Percentiles rank a stretch among this genome's conserved stretches.
Evolutionary conservation across 1,139 yeast genomes (phyloP).

Genomic region (Lodderomyces orthopsilosis): DNA sequence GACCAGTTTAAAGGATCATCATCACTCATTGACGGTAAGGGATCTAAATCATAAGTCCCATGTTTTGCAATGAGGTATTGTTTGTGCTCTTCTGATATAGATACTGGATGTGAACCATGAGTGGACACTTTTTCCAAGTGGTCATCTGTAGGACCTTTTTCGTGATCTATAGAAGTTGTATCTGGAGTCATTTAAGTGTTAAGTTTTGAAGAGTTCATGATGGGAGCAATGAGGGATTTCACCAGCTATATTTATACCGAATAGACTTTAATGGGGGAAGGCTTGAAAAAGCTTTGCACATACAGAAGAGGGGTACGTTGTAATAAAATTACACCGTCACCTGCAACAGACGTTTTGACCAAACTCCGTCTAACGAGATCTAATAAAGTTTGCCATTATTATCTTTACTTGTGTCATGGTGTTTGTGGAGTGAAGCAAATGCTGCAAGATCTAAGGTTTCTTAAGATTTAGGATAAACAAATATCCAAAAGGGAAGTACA

Average conservation of each 20-base stretch:
- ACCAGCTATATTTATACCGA: not conserved
- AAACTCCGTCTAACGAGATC: too few species aligned
- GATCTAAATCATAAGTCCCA: slow-evolving; percentile 17
- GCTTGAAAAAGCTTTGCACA: too few species aligned
- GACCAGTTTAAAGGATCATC: slow-evolving; percentile 21
- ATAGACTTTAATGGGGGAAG: too few species aligned
- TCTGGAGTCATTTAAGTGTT: not conserved
- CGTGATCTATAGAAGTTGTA: not conserved
- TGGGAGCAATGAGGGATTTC: not conserved
- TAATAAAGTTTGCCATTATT: too few species aligned
- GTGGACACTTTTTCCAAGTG: not conserved
- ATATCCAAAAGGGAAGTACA: not conserved
- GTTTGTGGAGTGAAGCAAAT: not conserved
- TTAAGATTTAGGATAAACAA: not conserved
- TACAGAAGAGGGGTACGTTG: too few species aligned
- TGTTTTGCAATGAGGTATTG: slow-evolving; percentile 16
- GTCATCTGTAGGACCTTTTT: not conserved
- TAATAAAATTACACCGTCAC: too few species aligned
- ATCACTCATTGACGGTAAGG: slow-evolving; percentile 17
- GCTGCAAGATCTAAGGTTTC: not conserved
- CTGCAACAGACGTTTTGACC: too few species aligned
- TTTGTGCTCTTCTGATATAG: slow-evolving; percentile 12
- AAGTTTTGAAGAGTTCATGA: not conserved
- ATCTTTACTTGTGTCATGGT: too few species aligned
- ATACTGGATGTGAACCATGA: not conserved